Base-by-base conservation (phyloP, 495 filamentous ascomycete species). In the Bombardia bombarda region DNA sequence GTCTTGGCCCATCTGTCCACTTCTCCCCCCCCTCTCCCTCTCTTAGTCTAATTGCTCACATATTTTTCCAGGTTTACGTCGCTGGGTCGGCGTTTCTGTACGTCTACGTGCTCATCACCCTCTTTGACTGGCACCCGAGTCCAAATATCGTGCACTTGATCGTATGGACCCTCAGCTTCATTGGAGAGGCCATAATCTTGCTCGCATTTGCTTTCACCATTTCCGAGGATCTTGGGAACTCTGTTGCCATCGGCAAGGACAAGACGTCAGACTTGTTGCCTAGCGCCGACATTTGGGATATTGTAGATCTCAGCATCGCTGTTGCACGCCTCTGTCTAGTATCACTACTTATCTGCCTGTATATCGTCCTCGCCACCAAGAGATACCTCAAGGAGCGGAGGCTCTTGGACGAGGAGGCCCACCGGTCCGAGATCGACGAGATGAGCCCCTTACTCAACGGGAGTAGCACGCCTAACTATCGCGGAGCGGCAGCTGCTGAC, bases 51-150 rank as follows among this genome's bases (percentile, higher is more conserved):
- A 47, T 38, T 40, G 33, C 49, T 52, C 9, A 48, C 40, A 13
- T 37, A 14, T 36, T 7, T 34, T 38, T 28, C 20, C 49, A 93
- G 89, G 83, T 93, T 55, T 93, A 90, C 57, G 66, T 89, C 36
- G 73, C 84, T 43, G 84, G 79, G 21, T 85, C 86, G 23, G 60
- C 66, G 0, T 78, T 74, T 44, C 57, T 78, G 19, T 74, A 74
- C 55, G 59, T 78, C 43, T 74, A 79, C 41, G 66, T 78, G 32
- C 74, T 90, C 34, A 79, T 95, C 52, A 84, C 87, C 18, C 67
- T 94, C 38, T 66, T 94, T 50, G 89, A 94, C 58, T 82, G 82
- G 38, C 74, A 75, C 42, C 78, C 83, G 5, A 80, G 84, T 18
- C 89, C 89, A 3, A 86, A 74, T 22, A 58, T 75, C 16, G 78